A percentile compares a stretch with the other conserved stretches of the same genome.
Conservation (phyloP, 306 rosid genomes). For the Casuarina equisetifolia region DNA sequence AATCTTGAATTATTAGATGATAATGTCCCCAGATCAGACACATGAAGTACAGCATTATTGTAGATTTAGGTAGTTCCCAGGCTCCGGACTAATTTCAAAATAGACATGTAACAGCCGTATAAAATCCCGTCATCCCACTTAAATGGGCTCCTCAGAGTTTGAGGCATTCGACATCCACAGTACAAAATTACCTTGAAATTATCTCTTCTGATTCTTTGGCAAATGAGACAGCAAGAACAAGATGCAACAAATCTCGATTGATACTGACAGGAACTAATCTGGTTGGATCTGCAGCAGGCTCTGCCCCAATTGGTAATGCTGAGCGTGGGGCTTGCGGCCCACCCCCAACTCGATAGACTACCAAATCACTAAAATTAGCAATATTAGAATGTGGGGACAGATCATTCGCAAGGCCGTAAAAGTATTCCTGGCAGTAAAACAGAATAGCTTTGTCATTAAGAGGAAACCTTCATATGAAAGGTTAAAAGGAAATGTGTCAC, state of each 20-base stretch:
- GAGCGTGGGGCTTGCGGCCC: conserved; percentile 99
- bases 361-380: conserved; percentile 74
- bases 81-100: background rate
- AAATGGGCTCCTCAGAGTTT: background rate
- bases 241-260: conserved; percentile 75
- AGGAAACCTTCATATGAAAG: conserved; percentile 3
- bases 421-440: conserved; percentile 73
- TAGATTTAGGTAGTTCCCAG: background rate
- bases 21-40: background rate
- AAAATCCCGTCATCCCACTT: background rate
- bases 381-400: conserved; percentile 90
- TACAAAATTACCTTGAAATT: conserved; percentile 66
- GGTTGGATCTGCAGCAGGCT: conserved; percentile 93
- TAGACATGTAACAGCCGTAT: background rate
- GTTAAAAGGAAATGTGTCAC: conserved; percentile 16
- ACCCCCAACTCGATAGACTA: conserved; percentile 84
- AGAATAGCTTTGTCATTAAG: conserved; percentile 20
- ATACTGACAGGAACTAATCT: conserved; percentile 78
- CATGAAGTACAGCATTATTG: background rate
- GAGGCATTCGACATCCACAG: conserved; percentile 12
- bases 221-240: conserved; percentile 83
- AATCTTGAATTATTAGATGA: background rate
- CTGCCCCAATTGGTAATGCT: conserved; percentile 98
- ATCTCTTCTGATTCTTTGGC: conserved; percentile 93
- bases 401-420: conserved; percentile 87